Percentiles rank a stretch among this genome's conserved stretches.
phyloP scores from a whole-genome alignment of 306 rosid genomes.

The Cicer cuneatum region DNA sequence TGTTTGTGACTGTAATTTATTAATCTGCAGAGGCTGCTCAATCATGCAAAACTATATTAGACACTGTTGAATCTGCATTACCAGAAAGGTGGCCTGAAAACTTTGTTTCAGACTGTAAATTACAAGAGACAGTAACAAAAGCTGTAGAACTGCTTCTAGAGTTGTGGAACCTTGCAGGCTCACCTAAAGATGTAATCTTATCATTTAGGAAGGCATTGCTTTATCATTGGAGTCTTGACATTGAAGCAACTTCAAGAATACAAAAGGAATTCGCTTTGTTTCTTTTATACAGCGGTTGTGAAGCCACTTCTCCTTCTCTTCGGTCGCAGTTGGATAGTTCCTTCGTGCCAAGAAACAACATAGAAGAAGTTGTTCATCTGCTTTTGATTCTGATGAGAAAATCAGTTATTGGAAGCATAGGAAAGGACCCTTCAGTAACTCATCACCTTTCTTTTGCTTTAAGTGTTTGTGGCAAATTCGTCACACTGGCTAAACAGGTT shows the following conservation, averaged over 20 bases:
- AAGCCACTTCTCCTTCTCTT: constrained; percentile 77
- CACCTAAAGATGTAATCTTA: constrained; percentile 67
- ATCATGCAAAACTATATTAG: no score
- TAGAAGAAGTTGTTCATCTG: constrained; percentile 85
- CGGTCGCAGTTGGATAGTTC: constrained; percentile 78
- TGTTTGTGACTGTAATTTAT: no score
- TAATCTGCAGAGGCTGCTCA: no score
- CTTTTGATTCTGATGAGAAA: constrained; percentile 68
- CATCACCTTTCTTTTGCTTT: constrained; percentile 84
- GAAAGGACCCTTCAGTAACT: constrained; percentile 69
- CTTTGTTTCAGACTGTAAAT: constrained; percentile 66
- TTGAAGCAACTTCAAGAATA: no score
- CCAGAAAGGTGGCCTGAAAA: constrained; percentile 79
- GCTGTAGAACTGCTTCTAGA: no score
- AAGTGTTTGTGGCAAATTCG: constrained; percentile 70
- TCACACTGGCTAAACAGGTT: no score
- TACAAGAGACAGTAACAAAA: no score
- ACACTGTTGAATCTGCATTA: no score
- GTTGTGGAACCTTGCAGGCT: no score
- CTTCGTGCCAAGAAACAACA: constrained; percentile 78
- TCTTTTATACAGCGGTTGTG: constrained; percentile 84
- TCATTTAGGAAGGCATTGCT: constrained; percentile 77
- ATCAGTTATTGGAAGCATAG: constrained; percentile 47
- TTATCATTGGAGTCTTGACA: constrained; percentile 74
- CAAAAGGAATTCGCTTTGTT: no score